A percentile compares a stretch with the other conserved stretches of the same genome.
These are phyloP conservation scores for Amyloporia xantha DNA, from an alignment of 768 basidiomycete species.

Conservation along the genomic window DNA sequence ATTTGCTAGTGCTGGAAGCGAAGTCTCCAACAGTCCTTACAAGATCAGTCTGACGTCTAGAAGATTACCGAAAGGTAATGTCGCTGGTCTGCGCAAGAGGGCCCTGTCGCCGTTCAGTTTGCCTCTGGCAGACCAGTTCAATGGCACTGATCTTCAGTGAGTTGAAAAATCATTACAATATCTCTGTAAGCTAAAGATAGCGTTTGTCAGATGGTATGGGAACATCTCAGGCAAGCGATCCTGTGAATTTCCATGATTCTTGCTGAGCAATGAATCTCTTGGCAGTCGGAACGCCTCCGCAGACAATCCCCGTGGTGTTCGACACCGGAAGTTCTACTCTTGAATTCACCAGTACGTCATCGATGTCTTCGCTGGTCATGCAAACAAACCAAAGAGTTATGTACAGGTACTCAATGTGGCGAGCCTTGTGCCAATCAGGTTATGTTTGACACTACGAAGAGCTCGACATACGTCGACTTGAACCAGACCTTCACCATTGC, in stretches of 20 bases:
- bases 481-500: slow-evolving; percentile 36
- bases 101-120: slow-evolving; percentile 30
- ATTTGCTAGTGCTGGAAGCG: neutral
- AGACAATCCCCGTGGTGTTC: slow-evolving; percentile 43
- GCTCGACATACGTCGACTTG: slow-evolving; percentile 45
- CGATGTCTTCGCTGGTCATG: neutral
- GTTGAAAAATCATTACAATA: slow-evolving; percentile 8
- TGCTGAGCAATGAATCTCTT: neutral
- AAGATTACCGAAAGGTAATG: slow-evolving; percentile 12
- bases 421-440: slow-evolving; percentile 36
- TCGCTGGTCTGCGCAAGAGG: slow-evolving; percentile 8
- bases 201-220: slow-evolving; percentile 40
- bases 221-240: slow-evolving; percentile 39
- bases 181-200: slow-evolving; percentile 2
- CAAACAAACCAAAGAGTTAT: slow-evolving; percentile 8
- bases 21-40: slow-evolving; percentile 5
- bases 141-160: slow-evolving; percentile 54
- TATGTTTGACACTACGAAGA: slow-evolving; percentile 41
- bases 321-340: slow-evolving; percentile 47
- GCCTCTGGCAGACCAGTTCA: slow-evolving; percentile 46
- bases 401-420: slow-evolving; percentile 45
- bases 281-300: slow-evolving; percentile 49
- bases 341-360: slow-evolving; percentile 40
- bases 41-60: slow-evolving; percentile 18
- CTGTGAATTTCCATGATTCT: neutral